These are phyloP conservation scores for Nemania sp. DNA, from an alignment of 2,329 filamentous ascomycete genomes.

Conservation along the genomic window DNA sequence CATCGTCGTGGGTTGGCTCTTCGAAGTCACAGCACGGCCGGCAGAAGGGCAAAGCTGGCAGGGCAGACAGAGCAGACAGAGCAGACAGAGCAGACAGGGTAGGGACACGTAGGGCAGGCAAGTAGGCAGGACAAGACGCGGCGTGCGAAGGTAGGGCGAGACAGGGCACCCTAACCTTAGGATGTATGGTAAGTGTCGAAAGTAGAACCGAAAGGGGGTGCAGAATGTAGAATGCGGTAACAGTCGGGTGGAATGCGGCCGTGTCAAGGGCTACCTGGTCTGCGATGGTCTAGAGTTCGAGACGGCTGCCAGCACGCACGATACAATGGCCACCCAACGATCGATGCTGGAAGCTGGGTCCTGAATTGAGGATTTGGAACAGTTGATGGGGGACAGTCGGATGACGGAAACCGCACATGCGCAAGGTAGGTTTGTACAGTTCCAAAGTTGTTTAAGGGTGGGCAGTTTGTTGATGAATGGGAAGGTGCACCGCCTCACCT, in stretches of 20 bases:
- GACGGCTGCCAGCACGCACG: conserved; percentile 2
- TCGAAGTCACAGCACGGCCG: conserved; percentile 17
- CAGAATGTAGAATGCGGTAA: neutral
- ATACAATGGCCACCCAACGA: conserved; percentile 6
- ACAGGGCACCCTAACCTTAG: neutral
- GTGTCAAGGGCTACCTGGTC: neutral
- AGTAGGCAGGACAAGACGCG: conserved; percentile 6
- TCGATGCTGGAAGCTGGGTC: conserved; percentile 4
- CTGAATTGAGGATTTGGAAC: neutral
- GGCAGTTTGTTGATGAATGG: conserved; percentile 20
- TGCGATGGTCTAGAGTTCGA: neutral
- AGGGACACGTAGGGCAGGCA: neutral
- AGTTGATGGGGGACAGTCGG: conserved; percentile 16
- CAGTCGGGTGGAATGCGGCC: conserved; percentile 8
- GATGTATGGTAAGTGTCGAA: no score
- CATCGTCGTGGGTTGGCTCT: conserved; percentile 31
- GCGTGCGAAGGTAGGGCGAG: neutral
- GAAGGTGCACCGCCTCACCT: no score
- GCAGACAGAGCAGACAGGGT: conserved; percentile 2
- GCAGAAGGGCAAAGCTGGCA: no score
- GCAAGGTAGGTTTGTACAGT: no score
- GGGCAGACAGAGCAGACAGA: no score
- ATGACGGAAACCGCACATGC: no score
- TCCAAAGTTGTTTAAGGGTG: conserved; percentile 3
- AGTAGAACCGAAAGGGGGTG: conserved; percentile 12